phyloP scores from a whole-genome alignment of 495 filamentous ascomycete genomes.

The Aspergillus wentii region DNA sequence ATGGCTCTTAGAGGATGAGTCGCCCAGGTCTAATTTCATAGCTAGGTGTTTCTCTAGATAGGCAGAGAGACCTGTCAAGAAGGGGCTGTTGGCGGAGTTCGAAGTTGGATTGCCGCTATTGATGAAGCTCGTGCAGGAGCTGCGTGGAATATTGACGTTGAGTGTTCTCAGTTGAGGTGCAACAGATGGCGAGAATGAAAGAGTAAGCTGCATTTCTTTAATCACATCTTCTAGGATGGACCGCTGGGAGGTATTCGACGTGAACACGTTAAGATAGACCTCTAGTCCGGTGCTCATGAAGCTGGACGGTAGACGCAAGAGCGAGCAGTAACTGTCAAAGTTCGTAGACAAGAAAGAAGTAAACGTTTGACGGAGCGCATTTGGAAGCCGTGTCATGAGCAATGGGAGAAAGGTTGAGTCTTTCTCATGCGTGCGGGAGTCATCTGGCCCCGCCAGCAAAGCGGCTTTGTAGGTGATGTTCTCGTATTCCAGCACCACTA shows the following conservation, averaged over 20 bases:
- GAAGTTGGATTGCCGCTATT: background rate
- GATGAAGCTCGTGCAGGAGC: constrained; percentile 25
- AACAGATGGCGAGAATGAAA: constrained; percentile 32
- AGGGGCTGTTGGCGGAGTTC: constrained; percentile 10
- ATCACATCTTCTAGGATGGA: constrained; percentile 25
- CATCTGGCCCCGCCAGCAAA: constrained; percentile 21
- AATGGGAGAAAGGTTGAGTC: constrained; percentile 46
- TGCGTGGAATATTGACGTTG: constrained; percentile 39
- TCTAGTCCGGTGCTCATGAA: constrained; percentile 34
- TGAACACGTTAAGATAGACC: constrained; percentile 21
- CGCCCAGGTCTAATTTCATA: constrained; percentile 39
- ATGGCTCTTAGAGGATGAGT: constrained; percentile 7
- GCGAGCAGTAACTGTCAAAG: constrained; percentile 48
- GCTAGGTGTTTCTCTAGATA: constrained; percentile 47
- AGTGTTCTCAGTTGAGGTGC: constrained; percentile 42
- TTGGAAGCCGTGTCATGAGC: constrained; percentile 50
- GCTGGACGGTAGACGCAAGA: constrained; percentile 31
- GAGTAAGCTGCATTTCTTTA: constrained; percentile 36
- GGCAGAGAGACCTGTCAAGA: constrained; percentile 34
- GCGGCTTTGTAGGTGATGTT: constrained; percentile 44
- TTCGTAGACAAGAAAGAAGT: constrained; percentile 41
- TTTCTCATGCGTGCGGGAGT: constrained; percentile 1
- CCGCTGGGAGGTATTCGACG: background rate
- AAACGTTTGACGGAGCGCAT: constrained; percentile 44
- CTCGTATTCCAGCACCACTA: constrained; percentile 47